phyloP scores from a whole-genome alignment of 805 yeast species.

The Schizosaccharomyces octosporus region DNA sequence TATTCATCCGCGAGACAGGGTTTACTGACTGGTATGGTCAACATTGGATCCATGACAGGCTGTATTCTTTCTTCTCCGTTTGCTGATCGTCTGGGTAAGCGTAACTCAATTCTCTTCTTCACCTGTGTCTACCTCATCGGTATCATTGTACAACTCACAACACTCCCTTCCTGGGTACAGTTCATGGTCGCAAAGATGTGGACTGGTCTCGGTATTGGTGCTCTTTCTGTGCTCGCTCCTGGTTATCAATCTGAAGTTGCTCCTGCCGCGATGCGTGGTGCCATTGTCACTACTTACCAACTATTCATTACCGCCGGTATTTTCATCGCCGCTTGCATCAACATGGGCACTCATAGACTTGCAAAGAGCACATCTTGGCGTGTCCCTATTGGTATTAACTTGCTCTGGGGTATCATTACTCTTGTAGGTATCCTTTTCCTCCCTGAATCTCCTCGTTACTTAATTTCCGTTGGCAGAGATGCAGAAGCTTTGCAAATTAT shows the following conservation, averaged over 20 bases:
- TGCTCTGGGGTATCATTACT: constrained; percentile 27
- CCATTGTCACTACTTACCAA: constrained; percentile 57
- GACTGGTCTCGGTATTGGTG: constrained; percentile 59
- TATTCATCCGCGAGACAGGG: constrained; percentile 3
- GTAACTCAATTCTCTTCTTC: constrained; percentile 3
- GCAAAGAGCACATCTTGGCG: constrained; percentile 36
- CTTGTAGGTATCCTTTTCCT: constrained; percentile 36
- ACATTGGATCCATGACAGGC: constrained; percentile 4
- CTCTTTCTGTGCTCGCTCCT: constrained; percentile 51
- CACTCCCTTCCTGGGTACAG: constrained; percentile 16
- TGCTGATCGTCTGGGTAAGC: constrained; percentile 2
- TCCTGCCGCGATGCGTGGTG: constrained; percentile 61
- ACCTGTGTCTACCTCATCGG: constrained; percentile 3
- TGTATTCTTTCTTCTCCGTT: constrained; percentile 4
- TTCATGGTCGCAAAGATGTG: constrained; percentile 13
- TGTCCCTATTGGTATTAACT: constrained; percentile 51
- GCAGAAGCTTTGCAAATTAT: background rate
- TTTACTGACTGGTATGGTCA: constrained; percentile 4
- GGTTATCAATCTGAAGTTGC: constrained; percentile 58
- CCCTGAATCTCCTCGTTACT: constrained; percentile 55
- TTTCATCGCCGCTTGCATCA: constrained; percentile 41
- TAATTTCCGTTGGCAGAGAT: constrained; percentile 1
- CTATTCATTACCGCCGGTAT: constrained; percentile 53
- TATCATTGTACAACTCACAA: constrained; percentile 3
- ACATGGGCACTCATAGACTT: constrained; percentile 38